phyloP scores from a whole-genome alignment of 345 rosid species.

The Citrus unshiu region DNA sequence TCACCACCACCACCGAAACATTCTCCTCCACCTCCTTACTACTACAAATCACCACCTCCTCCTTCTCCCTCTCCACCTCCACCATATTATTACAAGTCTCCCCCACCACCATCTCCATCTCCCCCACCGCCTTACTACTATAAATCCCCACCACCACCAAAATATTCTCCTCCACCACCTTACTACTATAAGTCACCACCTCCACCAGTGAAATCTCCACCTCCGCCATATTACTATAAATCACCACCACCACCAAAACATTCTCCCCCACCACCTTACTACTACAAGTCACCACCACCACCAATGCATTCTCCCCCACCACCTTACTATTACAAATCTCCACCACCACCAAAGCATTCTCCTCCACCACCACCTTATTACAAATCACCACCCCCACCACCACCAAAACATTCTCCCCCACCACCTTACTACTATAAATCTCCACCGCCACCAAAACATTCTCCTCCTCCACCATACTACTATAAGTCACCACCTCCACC shows the following conservation, averaged over 20 bases:
- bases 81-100: background rate
- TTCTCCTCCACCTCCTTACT: background rate
- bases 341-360: background rate
- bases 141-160: background rate
- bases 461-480: background rate
- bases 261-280: constrained; percentile 9
- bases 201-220: background rate
- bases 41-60: constrained; percentile 1
- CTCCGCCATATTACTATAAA: constrained; percentile 10
- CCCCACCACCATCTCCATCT: background rate
- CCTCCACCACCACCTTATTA: background rate
- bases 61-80: background rate
- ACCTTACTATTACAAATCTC: background rate
- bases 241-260: constrained; percentile 20
- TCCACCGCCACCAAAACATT: background rate
- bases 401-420: background rate
- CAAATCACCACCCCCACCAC: background rate
- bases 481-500: background rate
- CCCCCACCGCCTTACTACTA: background rate
- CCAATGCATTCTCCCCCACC: background rate
- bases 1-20: background rate
- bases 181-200: background rate
- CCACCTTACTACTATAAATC: background rate
- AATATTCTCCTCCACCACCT: background rate
- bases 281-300: constrained; percentile 14